A percentile compares a stretch with the other conserved stretches of the same genome.
phyloP scores from a whole-genome alignment of 1,284 basidiomycete genomes.

The Rhodotorula sp. region DNA sequence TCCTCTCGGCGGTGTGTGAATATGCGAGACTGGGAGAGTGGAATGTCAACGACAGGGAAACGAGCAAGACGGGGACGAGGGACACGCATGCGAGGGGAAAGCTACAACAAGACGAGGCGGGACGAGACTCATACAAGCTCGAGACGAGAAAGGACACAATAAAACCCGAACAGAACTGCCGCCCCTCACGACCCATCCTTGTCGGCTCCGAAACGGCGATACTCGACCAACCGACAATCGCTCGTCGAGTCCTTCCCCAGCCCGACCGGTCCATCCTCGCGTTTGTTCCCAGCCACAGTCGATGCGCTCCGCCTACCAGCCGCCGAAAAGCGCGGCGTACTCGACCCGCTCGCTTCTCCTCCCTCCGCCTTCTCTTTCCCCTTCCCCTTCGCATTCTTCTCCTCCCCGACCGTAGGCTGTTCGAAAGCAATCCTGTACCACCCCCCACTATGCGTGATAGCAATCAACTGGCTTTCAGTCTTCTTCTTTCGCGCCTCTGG shows the following conservation, averaged over 20 bases:
- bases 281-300: neutral
- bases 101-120: neutral
- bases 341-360: constrained; percentile 50
- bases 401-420: constrained; percentile 35
- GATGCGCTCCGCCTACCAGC: neutral
- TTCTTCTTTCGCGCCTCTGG: too few species aligned
- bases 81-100: neutral
- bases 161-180: neutral
- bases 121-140: too few species aligned
- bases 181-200: constrained; percentile 71
- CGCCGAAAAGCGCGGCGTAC: constrained; percentile 51
- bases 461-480: constrained; percentile 61
- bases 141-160: too few species aligned
- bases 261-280: constrained; percentile 51
- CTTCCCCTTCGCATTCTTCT: constrained; percentile 44
- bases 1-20: neutral
- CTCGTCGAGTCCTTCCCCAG: constrained; percentile 47
- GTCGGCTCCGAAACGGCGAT: constrained; percentile 65
- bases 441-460: constrained; percentile 82
- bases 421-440: constrained; percentile 85
- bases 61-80: too few species aligned
- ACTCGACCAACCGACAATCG: constrained; percentile 69
- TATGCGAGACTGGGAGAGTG: neutral
- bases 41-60: neutral
- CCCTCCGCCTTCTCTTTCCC: constrained; percentile 49